Percentiles rank a stretch among this genome's conserved stretches.
Conservation (phyloP, 2,329 filamentous ascomycete genomes). For the Fusarium pseudocircinatum region DNA sequence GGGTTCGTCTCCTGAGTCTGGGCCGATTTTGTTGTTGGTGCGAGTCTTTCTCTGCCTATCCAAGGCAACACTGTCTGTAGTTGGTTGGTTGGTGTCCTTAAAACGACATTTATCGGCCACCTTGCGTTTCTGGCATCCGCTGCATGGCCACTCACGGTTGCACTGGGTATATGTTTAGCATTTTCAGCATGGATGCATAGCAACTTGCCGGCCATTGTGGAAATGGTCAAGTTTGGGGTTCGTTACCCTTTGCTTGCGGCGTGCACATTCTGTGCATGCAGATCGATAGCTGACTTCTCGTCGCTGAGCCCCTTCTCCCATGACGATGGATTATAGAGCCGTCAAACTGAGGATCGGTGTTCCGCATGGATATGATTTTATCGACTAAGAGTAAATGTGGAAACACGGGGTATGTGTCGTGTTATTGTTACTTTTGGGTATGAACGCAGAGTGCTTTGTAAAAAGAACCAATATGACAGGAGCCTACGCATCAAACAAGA, state of each 20-base stretch:
- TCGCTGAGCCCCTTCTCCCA: constrained; percentile 25
- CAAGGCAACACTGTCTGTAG: constrained; percentile 35
- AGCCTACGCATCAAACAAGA: constrained; percentile 6
- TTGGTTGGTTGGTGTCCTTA: constrained; percentile 36
- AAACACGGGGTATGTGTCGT: background rate
- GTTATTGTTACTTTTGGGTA: background rate
- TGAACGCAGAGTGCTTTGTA: background rate
- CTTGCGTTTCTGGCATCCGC: constrained; percentile 53
- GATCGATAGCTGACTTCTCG: constrained; percentile 39
- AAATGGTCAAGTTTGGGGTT: background rate
- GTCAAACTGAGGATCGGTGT: background rate
- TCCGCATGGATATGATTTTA: background rate
- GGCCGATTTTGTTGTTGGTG: constrained; percentile 26
- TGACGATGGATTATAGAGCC: constrained; percentile 9
- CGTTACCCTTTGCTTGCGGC: constrained; percentile 52
- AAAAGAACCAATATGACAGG: background rate
- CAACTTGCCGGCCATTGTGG: background rate
- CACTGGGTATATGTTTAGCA: constrained; percentile 43
- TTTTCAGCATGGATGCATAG: background rate
- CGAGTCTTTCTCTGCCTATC: constrained; percentile 39
- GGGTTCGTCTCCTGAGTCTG: constrained; percentile 22
- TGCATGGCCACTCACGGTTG: constrained; percentile 53
- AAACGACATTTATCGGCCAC: constrained; percentile 51
- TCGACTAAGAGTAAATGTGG: background rate
- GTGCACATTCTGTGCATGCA: constrained; percentile 56